Base-by-base conservation (phyloP, 1,139 yeast species). In the Lodderomyces oxycetoniae region DNA sequence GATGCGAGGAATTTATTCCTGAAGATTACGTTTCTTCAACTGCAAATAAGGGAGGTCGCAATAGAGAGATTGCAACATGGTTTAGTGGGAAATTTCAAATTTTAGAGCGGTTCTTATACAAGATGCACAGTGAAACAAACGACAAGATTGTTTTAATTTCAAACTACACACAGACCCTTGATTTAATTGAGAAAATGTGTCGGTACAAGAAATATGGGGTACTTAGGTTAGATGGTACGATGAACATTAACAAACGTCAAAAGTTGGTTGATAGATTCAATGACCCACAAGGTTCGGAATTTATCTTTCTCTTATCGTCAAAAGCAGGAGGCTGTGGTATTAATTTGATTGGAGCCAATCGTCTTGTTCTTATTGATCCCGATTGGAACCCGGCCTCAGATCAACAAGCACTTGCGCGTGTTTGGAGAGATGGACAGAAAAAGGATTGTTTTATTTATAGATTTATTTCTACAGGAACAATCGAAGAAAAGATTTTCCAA, bases 281-380 rank as follows among this genome's bases (percentile, higher is more conserved):
- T 52, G 83, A 91, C 48, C 96, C 97, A 0, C 83, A 84, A 22
- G 85, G 91, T 2, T 74, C 80, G 5, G 97, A 88, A 46, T 91
- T 91, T 54, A 79, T 91, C 3, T 91, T 91, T 48, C 65, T 91
- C 42, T 65, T 91, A 36, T 87, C 96, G 49, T 86, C 96, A 8
- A 93, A 91, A 57, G 99, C 99, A 1, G 99, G 99, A 46, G 99
- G 99, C 0, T 91, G 98, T 66, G 99, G 99, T 58, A 87, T 91
- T 52, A 91, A 91, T 53, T 71, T 91, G 46, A 91, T 91, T 49
- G 98, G 98, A 7, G 99, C 98, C 7, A 91, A 93, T 49, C 70
- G 98, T 42, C 67, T 91, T 41, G 77, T 91, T 19, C 66, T 91
- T 37, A 70, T 91, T 50, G 99, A 91, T 54, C 98, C 98, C 0